Conservation (phyloP, 73 alveolate genomes). For the Paramecium sonneborni region DNA sequence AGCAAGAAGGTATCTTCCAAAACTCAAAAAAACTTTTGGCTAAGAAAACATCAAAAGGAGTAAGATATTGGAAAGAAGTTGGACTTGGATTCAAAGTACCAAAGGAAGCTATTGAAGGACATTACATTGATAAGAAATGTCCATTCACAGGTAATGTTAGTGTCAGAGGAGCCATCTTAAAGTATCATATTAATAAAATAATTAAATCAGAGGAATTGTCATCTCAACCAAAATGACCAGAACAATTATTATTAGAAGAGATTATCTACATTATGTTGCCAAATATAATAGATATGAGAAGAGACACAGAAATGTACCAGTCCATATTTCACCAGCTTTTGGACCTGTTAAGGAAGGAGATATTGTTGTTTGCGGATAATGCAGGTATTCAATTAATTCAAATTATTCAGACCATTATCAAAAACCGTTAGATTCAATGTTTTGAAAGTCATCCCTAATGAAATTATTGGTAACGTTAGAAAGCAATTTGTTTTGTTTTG, state of each 20-base stretch:
- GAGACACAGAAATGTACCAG: conserved; percentile 95
- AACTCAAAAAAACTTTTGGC: conserved; percentile 84
- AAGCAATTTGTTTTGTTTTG: conserved; percentile 92
- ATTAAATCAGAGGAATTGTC: conserved; percentile 88
- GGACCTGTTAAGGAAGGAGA: conserved; percentile 96
- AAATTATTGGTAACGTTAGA: conserved; percentile 93
- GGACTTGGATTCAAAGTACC: conserved; percentile 98
- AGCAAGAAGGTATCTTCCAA: conserved; percentile 87
- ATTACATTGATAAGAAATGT: conserved; percentile 97
- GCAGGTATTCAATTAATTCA: conserved; percentile 75
- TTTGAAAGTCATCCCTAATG: conserved; percentile 91
- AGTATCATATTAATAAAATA: conserved; percentile 63
- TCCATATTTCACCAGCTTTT: conserved; percentile 91
- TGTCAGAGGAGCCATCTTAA: conserved; percentile 95
- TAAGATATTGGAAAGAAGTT: conserved; percentile 96
- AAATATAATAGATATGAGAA: conserved; percentile 94
- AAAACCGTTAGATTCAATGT: conserved; percentile 99
- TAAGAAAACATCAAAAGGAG: conserved; percentile 88
- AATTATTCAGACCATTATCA: conserved; percentile 87
- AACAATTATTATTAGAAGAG: conserved; percentile 97
- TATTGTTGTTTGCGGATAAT: conserved; percentile 98
- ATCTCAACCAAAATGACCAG: conserved; percentile 98
- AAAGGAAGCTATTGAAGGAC: conserved; percentile 94
- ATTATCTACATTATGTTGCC: conserved; percentile 98
- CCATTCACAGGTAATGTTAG: conserved; percentile 97